phyloP scores from a whole-genome alignment of 1,284 basidiomycete genomes.

The Malassezia furfur region DNA sequence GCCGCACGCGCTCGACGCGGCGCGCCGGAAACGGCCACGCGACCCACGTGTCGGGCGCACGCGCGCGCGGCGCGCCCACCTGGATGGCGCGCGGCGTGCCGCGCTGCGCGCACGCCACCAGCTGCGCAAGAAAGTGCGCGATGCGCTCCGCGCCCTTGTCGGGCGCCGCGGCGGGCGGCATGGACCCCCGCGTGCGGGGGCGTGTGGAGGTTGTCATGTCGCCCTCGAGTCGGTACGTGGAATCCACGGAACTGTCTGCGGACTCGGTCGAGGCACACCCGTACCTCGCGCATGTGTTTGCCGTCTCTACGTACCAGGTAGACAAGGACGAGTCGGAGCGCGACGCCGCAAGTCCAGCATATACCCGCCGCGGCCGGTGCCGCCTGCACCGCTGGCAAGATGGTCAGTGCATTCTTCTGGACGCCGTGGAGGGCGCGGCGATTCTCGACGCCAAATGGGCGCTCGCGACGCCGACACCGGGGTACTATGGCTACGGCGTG shows the following conservation, averaged over 20 bases:
- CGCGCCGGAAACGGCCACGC: slow-evolving; percentile 13
- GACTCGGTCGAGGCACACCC: slow-evolving; percentile 44
- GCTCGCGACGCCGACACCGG: not conserved
- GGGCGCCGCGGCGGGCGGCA: not conserved
- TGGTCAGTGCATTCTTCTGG: not conserved
- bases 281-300: slow-evolving; percentile 25
- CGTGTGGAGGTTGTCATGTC: slow-evolving; percentile 1
- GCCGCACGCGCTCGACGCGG: not conserved
- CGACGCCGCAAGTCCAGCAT: slow-evolving; percentile 19
- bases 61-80: not conserved
- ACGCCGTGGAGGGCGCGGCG: slow-evolving; percentile 24
- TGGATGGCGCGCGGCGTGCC: not conserved
- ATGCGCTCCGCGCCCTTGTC: not conserved
- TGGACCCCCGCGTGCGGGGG: not conserved
- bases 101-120: not conserved
- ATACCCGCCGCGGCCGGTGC: slow-evolving; percentile 33
- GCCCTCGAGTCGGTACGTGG: slow-evolving; percentile 19
- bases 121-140: slow-evolving; percentile 1
- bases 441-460: slow-evolving; percentile 47
- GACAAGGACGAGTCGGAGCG: slow-evolving; percentile 24
- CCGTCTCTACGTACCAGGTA: slow-evolving; percentile 44
- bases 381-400: slow-evolving; percentile 14
- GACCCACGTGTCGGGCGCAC: not conserved
- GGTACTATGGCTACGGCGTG: slow-evolving; percentile 2
- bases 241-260: slow-evolving; percentile 37